Base-by-base conservation (phyloP, 169 alveolate species). In the Eimeria maxima region DNA sequence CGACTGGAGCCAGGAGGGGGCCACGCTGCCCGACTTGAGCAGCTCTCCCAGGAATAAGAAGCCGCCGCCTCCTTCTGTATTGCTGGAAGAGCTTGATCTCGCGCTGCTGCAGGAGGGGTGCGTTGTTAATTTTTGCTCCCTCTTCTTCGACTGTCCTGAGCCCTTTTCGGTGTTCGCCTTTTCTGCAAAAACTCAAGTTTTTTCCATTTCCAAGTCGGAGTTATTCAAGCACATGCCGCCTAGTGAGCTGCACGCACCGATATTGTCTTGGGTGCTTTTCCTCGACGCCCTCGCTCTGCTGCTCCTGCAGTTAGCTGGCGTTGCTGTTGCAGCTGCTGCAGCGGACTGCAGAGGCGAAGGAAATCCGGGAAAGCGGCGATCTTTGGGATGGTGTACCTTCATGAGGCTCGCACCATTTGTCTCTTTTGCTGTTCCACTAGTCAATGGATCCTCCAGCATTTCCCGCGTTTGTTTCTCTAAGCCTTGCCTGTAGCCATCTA, bases 41-140 rank as follows among this genome's bases (percentile, higher is more conserved):
- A 24, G 73, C 55, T 50, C 67, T 4, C 47, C 67, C 0, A 3
- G 74, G 16, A 50, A 57, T n/a, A 74, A 14, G 55, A 55, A 29
- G 44, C 5, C 53, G 10, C 2, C 47, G 5, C 69, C 44, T 53
- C 74, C 67, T 33, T 83, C 91, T 83, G 93, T 86, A 18, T 42
- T 86, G 65, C 63, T 86, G 1, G 93, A 86, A 86, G 93, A 86
- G 80, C 45, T 86, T n/a, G 93, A 86, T 60, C 42, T 86, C 63
- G 93, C 93, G 38, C 80, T 86, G 1, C 81, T 86, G 80, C 93
- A 86, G 42, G 93, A 86, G 47, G 93, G 93, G 11, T 86, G 93
- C 80, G 42, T 86, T 20, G 80, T 86, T 8, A 86, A 86, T 44
- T 86, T 86, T 42, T 86, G 93, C 29, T 86, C 93, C 29, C 11